Evolutionary conservation across 495 filamentous ascomycete genomes (phyloP).

Genomic region (Podospora pseudocomata): DNA sequence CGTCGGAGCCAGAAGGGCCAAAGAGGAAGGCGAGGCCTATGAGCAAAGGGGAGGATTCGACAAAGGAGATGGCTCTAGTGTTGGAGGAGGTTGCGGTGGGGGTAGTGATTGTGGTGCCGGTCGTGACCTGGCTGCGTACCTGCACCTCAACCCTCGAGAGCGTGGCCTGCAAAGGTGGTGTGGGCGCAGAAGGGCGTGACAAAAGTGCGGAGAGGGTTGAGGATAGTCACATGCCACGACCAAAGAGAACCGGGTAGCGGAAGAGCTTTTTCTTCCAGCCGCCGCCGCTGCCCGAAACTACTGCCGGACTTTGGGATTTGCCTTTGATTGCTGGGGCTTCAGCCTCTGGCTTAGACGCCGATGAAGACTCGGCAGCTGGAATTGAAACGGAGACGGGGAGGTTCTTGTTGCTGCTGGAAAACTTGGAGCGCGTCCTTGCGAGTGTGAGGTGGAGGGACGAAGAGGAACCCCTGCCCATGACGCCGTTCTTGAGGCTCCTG

Average conservation of each 20-base stretch:
- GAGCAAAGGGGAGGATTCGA: constrained; percentile 16
- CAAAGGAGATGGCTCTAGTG: constrained; percentile 28
- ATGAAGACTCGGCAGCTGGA: constrained; percentile 10
- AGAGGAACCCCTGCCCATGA: background rate
- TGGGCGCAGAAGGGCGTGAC: constrained; percentile 3
- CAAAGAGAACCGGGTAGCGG: constrained; percentile 30
- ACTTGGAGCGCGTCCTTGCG: constrained; percentile 3
- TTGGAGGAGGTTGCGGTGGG: constrained; percentile 5
- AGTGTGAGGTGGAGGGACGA: constrained; percentile 4
- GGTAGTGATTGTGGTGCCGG: background rate
- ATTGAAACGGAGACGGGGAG: constrained; percentile 3
- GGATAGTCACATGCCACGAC: constrained; percentile 32
- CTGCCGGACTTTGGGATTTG: constrained; percentile 16
- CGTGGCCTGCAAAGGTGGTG: background rate
- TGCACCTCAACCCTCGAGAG: constrained; percentile 7
- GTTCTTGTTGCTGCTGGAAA: constrained; percentile 2
- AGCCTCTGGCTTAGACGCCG: constrained; percentile 17
- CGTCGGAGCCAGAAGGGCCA: constrained; percentile 9
- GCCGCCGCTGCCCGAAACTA: constrained; percentile 19
- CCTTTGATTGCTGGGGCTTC: constrained; percentile 4
- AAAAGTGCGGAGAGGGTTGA: background rate
- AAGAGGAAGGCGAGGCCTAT: constrained; percentile 20
- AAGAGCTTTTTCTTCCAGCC: constrained; percentile 31
- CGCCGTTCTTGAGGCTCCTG: constrained; percentile 12
- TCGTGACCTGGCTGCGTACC: constrained; percentile 2